phyloP scores from a whole-genome alignment of 495 filamentous ascomycete species.

The Penicillium nucicola region DNA sequence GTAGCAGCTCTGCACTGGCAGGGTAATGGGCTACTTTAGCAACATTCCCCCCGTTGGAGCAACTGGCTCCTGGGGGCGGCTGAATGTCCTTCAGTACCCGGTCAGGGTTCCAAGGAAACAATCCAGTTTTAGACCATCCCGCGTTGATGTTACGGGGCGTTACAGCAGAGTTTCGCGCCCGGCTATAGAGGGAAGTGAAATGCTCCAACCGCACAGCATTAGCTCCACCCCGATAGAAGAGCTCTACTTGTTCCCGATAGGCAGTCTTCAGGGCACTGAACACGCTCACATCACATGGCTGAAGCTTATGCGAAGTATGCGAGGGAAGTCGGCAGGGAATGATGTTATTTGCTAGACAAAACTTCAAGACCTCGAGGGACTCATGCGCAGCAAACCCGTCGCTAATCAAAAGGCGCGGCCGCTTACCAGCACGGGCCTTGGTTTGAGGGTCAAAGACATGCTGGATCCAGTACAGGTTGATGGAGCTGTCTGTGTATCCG shows the following conservation, averaged over 20 bases:
- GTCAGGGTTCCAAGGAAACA: too few species aligned
- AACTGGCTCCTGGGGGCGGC: too few species aligned
- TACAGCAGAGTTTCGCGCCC: constrained; percentile 26
- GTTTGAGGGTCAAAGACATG: constrained; percentile 32
- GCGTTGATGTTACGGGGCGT: too few species aligned
- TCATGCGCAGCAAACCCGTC: constrained; percentile 25
- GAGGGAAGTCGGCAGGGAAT: constrained; percentile 27
- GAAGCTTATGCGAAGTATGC: too few species aligned
- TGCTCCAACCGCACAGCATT: constrained; percentile 27
- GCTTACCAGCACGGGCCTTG: constrained; percentile 15
- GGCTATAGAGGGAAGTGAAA: constrained; percentile 32
- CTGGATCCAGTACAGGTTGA: constrained; percentile 33
- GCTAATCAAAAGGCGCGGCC: constrained; percentile 22
- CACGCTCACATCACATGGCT: too few species aligned
- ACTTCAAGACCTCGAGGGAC: constrained; percentile 23
- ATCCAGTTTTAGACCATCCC: too few species aligned
- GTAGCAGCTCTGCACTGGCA: too few species aligned
- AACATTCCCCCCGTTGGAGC: too few species aligned
- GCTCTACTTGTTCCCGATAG: constrained; percentile 17
- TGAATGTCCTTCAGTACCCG: too few species aligned
- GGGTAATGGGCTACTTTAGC: too few species aligned
- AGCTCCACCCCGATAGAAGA: constrained; percentile 19
- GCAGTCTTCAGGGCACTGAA: too few species aligned
- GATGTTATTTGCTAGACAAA: constrained; percentile 29
- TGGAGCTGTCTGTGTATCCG: constrained; percentile 29